Percentiles rank a stretch among this genome's conserved stretches.
These are phyloP conservation scores for Aspergillus biplanus DNA, from an alignment of 495 filamentous ascomycete genomes.

Conservation along the genomic window DNA sequence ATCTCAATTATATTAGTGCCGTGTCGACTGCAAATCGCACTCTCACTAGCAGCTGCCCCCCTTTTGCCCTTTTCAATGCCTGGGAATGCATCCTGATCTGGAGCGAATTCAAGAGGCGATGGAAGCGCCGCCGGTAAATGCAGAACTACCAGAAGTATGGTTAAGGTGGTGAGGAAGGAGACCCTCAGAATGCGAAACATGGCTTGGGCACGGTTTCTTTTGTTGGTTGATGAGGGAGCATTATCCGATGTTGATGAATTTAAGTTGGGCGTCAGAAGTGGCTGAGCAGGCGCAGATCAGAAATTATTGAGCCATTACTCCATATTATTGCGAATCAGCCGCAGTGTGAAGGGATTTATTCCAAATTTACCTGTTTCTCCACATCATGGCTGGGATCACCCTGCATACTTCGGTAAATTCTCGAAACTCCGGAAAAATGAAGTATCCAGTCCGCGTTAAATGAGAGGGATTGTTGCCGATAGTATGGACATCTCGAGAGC, in stretches of 20 bases:
- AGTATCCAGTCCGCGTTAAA: background rate
- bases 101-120: constrained; percentile 28
- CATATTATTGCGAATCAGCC: too few relatives aligned
- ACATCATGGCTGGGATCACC: constrained; percentile 29
- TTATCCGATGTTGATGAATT: background rate
- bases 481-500: background rate
- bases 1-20: constrained; percentile 70
- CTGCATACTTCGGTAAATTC: constrained; percentile 12
- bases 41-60: constrained; percentile 84
- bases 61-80: constrained; percentile 42
- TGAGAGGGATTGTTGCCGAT: background rate
- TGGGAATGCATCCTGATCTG: background rate
- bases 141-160: constrained; percentile 29
- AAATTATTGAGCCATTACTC: background rate
- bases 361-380: constrained; percentile 40
- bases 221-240: constrained; percentile 1
- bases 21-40: constrained; percentile 71
- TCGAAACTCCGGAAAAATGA: too few relatives aligned
- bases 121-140: constrained; percentile 30
- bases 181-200: constrained; percentile 26
- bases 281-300: constrained; percentile 18
- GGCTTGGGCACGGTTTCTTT: background rate
- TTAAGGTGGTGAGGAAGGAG: constrained; percentile 25
- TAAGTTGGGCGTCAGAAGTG: constrained; percentile 2
- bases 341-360: constrained; percentile 11